These are phyloP conservation scores for Persicaria maculosa DNA, from an alignment of 148 eudicot genomes.

Conservation along the genomic window DNA sequence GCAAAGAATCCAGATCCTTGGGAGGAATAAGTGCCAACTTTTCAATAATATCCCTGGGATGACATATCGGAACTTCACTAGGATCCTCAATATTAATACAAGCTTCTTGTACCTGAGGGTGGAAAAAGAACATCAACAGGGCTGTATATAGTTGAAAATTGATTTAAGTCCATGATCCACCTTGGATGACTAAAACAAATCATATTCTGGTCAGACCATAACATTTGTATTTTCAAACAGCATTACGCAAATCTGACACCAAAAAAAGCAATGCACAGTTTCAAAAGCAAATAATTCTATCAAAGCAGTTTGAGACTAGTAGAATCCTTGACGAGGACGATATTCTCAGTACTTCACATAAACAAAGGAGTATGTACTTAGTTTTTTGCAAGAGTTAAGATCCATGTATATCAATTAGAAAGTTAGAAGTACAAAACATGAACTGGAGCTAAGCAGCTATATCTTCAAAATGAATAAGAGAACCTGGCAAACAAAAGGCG, in stretches of 20 bases:
- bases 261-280: not conserved
- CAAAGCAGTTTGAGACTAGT: not conserved
- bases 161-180: not conserved
- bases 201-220: not conserved
- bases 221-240: not conserved
- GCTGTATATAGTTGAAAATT: not conserved
- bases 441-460: not conserved
- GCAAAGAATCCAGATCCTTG: slow-evolving; percentile 66
- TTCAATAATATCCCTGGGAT: slow-evolving; percentile 58
- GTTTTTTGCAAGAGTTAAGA: not conserved
- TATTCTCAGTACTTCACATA: not conserved
- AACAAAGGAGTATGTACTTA: not conserved
- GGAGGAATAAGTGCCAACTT: slow-evolving; percentile 68
- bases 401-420: not conserved
- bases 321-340: not conserved
- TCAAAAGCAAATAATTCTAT: not conserved
- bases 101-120: slow-evolving; percentile 40
- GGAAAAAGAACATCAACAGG: not conserved
- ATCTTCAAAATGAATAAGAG: not conserved
- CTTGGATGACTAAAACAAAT: not conserved
- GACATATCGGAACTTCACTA: slow-evolving; percentile 30
- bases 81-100: slow-evolving; percentile 25
- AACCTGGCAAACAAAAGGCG: not conserved
- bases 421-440: not conserved
- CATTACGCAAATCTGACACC: not conserved